A percentile compares a stretch with the other conserved stretches of the same genome.
phyloP scores from a whole-genome alignment of 1,284 basidiomycete genomes.

The Sanghuangporus sanghuang region DNA sequence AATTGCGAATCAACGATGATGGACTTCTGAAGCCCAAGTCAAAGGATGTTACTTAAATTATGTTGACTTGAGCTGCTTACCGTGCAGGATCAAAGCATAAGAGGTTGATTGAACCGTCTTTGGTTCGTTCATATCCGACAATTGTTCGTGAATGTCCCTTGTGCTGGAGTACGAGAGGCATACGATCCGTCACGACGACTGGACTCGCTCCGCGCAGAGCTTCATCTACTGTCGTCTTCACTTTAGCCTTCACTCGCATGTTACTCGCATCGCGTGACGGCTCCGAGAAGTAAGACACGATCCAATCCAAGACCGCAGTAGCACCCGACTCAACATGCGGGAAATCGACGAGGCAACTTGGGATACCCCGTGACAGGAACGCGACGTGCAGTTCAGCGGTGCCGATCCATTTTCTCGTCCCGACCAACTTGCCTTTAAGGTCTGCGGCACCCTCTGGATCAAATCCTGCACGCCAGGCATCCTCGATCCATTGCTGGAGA shows the following conservation, averaged over 20 bases:
- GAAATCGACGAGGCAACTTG: constrained; percentile 67
- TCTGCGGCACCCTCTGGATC: constrained; percentile 64
- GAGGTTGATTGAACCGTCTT: constrained; percentile 54
- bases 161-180: constrained; percentile 81
- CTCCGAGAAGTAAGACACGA: constrained; percentile 59
- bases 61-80: constrained; percentile 36
- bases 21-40: not conserved
- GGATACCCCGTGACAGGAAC: constrained; percentile 69
- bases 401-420: constrained; percentile 74
- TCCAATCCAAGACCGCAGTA: constrained; percentile 54
- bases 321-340: constrained; percentile 30
- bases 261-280: constrained; percentile 23
- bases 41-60: not conserved
- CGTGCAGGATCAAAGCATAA: constrained; percentile 75
- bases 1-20: constrained; percentile 3
- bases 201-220: constrained; percentile 42
- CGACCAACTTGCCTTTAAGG: constrained; percentile 52
- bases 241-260: constrained; percentile 11
- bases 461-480: constrained; percentile 73
- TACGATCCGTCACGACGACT: constrained; percentile 52
- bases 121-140: constrained; percentile 71
- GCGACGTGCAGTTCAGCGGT: constrained; percentile 67
- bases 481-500: constrained; percentile 73
- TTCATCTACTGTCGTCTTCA: constrained; percentile 37
- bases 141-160: constrained; percentile 81